Evolutionary conservation across 495 filamentous ascomycete genomes (phyloP), one percentile per base, ranked within the genome.

Genomic region (Trichoderma erinaceum): DNA sequence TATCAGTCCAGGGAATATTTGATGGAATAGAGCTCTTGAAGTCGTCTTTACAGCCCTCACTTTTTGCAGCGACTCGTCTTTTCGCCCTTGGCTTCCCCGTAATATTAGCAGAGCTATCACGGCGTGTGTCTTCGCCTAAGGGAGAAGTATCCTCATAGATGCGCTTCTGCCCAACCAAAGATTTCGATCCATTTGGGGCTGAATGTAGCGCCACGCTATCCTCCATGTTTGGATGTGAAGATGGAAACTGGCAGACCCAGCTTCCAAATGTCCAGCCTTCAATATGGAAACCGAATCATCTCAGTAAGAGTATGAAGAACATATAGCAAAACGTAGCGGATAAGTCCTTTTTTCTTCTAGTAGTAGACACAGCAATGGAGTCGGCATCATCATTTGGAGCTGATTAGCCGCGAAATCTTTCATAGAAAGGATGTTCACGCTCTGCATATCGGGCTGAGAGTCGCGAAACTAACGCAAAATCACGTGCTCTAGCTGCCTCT

Each of bases 391-490:
- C 35, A 38, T 38, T 38, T 38, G 35, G 3, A 38, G 35, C 35
- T 7, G 5, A 5, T 38, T 38, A 38, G 35, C 35, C 35, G 35
- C 35, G 35, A 38, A 5, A 38, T 2, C 35, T 5, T 4, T 38
- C 35, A 10, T 5, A 3, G 35, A 10, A 4, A 4, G 35, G 8
- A 4, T 38, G 35, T 38, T 10, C 35, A 38, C 35, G 35, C 5
- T 38, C 8, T 38, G 35, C 2, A 10, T 38, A 7, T 38, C 35
- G 35, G 5, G 35, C 35, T 38, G 5, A 38, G 10, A 52, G 25
- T 52, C 48, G 48, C 27, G 56, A 61, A 61, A 61, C 27, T 32
- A 61, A 61, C 23, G 27, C 56, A 61, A 7, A 52, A 61, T 61
- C 56, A 61, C 56, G 56, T 61, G 56, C 23, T 15, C 7, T n/a